Evolutionary conservation across 768 basidiomycete species (phyloP), one percentile per base, ranked within the genome.

Genomic region (Lentinula lateritia): DNA sequence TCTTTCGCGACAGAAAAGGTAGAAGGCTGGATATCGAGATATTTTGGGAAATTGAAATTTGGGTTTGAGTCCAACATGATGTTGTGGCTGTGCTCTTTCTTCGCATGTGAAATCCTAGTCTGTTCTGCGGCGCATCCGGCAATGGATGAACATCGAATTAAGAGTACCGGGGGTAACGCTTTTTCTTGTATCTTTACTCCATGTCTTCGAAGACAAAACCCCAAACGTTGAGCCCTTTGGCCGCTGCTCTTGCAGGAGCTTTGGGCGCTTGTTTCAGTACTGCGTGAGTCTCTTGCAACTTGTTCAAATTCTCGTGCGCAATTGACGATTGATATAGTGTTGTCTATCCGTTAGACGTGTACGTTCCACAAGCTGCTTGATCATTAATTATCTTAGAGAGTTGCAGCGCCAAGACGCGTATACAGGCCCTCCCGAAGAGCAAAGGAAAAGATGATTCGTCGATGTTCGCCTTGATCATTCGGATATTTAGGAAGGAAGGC

Each of bases 331-430:
- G 39, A 58, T 52, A 3, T 28, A 96, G 95, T 50, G 83, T 90
- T 50, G 93, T 98, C 3, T 99, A 99, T 71, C 96, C 96, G 15
- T 77, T 99, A 58, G 96, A 99, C 74, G 93, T 94, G 88, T 93
- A 77, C 67, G 92, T 77, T 57, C 55, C 62, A 34, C 10, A 38
- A 62, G 48, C 35, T 55, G 50, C 32, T 59, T 46, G 36, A 48
- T 28, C 41, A 28, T 38, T 32, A 0, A 35, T 41, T 43, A 38
- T 12, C 10, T 5, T 32, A 35, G 16, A 48, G 18, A 45, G 68
- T 62, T 12, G 36, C 69, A 97, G 95, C 8, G 89, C 92, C 61
- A 98, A 98, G 75, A 98, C 96, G 2, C 86, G 92, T 46, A 93
- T 99, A 63, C 97, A 99, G 71, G 95, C 93, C 34, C 76, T 85